Conservation (phyloP, 805 yeast genomes). For the Scheffersomyces coipomensis region DNA sequence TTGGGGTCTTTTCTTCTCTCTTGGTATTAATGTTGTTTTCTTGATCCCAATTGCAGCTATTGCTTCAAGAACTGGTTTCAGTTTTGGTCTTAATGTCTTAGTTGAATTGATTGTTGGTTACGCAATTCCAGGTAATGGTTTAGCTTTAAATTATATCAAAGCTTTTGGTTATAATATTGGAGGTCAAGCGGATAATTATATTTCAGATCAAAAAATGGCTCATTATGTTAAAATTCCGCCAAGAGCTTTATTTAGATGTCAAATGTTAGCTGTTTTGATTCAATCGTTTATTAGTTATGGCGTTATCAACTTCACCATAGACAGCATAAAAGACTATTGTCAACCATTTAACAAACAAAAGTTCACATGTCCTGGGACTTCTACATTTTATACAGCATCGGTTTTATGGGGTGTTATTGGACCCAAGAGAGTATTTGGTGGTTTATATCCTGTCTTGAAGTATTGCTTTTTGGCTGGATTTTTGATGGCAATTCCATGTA, state of each 20-base stretch:
- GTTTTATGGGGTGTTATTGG: slow-evolving; percentile 52
- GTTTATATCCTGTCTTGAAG: slow-evolving; percentile 46
- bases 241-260: slow-evolving; percentile 35
- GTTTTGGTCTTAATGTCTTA: slow-evolving; percentile 49
- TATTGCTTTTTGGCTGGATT: slow-evolving; percentile 56
- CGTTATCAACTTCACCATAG: slow-evolving; percentile 17
- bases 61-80: slow-evolving; percentile 47
- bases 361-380: slow-evolving; percentile 21
- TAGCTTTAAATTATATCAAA: slow-evolving; percentile 19
- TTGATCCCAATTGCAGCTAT: slow-evolving; percentile 52
- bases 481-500: slow-evolving; percentile 17
- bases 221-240: slow-evolving; percentile 43
- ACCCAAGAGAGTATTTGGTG: slow-evolving; percentile 53
- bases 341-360: slow-evolving; percentile 16
- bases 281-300: slow-evolving; percentile 20
- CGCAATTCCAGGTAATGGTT: slow-evolving; percentile 23
- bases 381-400: slow-evolving; percentile 46
- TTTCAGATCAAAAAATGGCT: slow-evolving; percentile 28
- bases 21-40: slow-evolving; percentile 50
- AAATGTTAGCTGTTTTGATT: slow-evolving; percentile 20
- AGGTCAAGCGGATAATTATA: slow-evolving; percentile 28
- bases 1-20: slow-evolving; percentile 56
- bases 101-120: slow-evolving; percentile 50
- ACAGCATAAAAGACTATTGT: slow-evolving; percentile 18
- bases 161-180: slow-evolving; percentile 27